Conservation (phyloP, 345 rosid genomes). For the Melaleuca alternifolia region DNA sequence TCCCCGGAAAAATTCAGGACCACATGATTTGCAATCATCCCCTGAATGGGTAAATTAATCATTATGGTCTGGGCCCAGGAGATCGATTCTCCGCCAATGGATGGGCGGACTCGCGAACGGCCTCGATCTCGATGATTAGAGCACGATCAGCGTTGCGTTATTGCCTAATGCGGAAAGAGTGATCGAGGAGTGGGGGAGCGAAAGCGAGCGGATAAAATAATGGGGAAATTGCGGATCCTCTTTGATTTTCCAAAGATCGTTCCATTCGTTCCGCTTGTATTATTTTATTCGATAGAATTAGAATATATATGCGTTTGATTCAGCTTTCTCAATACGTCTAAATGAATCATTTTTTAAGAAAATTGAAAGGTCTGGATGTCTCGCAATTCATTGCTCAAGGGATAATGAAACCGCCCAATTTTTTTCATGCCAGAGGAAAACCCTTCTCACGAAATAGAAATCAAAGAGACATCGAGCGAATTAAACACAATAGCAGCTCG, state of each 20-base stretch:
- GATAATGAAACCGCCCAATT: fast-evolving
- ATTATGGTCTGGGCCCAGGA: not conserved
- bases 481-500: fast-evolving
- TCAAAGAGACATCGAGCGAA: no score
- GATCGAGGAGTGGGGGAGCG: not conserved
- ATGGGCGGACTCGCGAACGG: not conserved
- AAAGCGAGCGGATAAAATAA: not conserved
- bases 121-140: not conserved
- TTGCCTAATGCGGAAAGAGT: not conserved
- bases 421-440: not conserved
- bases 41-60: not conserved
- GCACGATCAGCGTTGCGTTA: not conserved
- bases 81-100: not conserved
- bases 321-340: no score
- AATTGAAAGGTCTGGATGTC: not conserved
- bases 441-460: not conserved
- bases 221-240: not conserved
- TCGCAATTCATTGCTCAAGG: not conserved
- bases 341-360: not conserved
- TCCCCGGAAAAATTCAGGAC: not conserved
- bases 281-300: not conserved
- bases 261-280: not conserved
- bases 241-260: not conserved
- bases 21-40: not conserved
- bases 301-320: no score